Evolutionary conservation across 345 rosid species (phyloP), one percentile per base, ranked within the genome.

Genomic region (Hibiscus trionum): DNA sequence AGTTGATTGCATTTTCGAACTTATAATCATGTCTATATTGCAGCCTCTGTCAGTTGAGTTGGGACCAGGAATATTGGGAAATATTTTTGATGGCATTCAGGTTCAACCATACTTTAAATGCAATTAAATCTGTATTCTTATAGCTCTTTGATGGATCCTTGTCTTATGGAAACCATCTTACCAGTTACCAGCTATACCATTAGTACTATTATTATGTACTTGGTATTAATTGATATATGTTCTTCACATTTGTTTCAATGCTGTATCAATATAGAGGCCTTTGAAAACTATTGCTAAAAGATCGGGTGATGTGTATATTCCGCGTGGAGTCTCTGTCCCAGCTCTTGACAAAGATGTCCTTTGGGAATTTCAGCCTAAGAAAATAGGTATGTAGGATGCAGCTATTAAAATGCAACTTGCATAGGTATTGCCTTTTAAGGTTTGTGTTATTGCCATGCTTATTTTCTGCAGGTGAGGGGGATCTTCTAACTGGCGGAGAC

Each of bases 251-350:
- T 24, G 35, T 52, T 60, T 52, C 1, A 26, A 49, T 69, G 72
- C 17, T 59, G 21, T 10, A 57, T 63, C 26, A 57, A 73, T 46
- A 80, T 75, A 95, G 99, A 90, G 99, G 84, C 99, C 99, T 52
- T 80, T 95, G 89, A 95, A 88, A 86, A 95, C 99, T 70, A 95
- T 95, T 78, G 99, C 99, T 4, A 92, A 73, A 72, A 79, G 55
- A 84, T 95, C 98, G 58, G 97, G 97, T 70, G 99, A 95, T 82
- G 99, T 95, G 69, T 95, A 95, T 77, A 95, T 95, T 17, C 99
- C 99, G 82, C 97, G 98, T 78, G 99, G 99, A 81, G 99, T 95
- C 58, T 83, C 99, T 68, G 99, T 95, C 27, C 99, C 99, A 2
- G 92, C 99, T 27, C 89, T 95, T 73, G 99, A 95, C 83, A 95